phyloP scores from a whole-genome alignment of 2,329 filamentous ascomycete species.

The Xenosphaeropsis pyriputrescens region DNA sequence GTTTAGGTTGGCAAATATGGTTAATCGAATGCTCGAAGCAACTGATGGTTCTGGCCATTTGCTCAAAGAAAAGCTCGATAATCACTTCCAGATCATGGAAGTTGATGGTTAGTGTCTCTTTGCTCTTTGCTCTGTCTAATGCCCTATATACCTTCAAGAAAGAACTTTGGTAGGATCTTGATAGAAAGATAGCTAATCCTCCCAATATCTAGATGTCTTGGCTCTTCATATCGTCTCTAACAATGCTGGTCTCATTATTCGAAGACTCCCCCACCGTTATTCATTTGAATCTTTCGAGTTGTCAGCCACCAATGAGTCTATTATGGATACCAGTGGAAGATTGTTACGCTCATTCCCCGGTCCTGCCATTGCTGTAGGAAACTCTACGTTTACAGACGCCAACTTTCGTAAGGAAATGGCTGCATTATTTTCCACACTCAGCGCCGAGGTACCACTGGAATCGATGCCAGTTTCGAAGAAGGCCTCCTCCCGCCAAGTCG shows the following conservation, averaged over 20 bases:
- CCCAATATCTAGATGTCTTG: no score
- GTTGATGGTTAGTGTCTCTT: no score
- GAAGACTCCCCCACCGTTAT: conserved; percentile 9
- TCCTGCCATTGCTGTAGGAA: conserved; percentile 18
- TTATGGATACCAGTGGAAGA: conserved; percentile 22
- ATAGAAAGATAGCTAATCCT: no score
- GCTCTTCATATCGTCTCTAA: conserved; percentile 27
- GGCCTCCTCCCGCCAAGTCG: conserved; percentile 18
- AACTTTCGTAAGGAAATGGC: conserved; percentile 16
- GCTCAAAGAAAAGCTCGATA: no score
- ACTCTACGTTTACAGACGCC: conserved; percentile 9
- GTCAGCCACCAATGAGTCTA: conserved; percentile 21
- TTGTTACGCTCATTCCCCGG: conserved; percentile 29
- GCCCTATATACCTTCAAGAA: no score
- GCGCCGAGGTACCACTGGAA: conserved; percentile 17
- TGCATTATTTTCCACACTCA: conserved; percentile 20
- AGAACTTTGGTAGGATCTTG: no score
- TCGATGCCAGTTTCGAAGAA: conserved; percentile 24
- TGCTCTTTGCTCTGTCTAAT: no score
- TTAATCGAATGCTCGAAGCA: no score
- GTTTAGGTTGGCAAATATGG: no score
- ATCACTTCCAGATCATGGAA: no score
- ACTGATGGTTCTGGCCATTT: no score
- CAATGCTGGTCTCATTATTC: conserved; percentile 29
- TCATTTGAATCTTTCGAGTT: conserved; percentile 30